Evolutionary conservation across 495 filamentous ascomycete species (phyloP), one percentile per base, ranked within the genome.

Genomic region (Trichoderma virens): DNA sequence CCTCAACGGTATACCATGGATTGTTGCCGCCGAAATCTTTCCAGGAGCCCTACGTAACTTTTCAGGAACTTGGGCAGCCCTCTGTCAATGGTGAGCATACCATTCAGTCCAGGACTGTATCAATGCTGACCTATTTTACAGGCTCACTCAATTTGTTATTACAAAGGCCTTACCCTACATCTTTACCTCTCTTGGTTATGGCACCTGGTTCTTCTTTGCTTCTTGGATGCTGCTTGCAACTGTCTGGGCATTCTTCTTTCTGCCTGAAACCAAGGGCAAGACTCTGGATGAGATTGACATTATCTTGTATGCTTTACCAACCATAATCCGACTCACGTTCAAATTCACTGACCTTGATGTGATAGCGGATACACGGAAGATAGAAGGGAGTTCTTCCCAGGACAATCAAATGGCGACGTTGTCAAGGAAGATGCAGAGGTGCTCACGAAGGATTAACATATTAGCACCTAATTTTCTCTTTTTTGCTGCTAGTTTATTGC

Each of bases 231-330:
- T 62, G 25, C 51, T 56, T 16, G 51, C 51, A 11, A 56, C 51
- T 16, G 20, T 60, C 23, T 65, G 63, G 63, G 63, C 51, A 1
- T 65, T 41, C 35, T 61, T 65, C 35, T 65, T 90, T 73, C 89
- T 88, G 68, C 88, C 88, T 5, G 88, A 90, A 70, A 90, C 88
- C 0, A 83, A 85, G 13, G 84, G 84, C 66, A 84, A 86, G 60
- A 86, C 82, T 16, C 76, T 91, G 16, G 88, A 91, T 65, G 86
- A 90, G 70, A 86, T 90, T 74, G 87, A 90, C 66, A 77, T 77
- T 61, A 87, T 90, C 13, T 56, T 56, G 51, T 56, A 28, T 11
- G 51, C 30, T 11, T 5, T 16, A 14, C 51, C 1, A 8, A 1
- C 23, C 2, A 16, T 16, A 13, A 13, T 28, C 18, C 25, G 1